Base-by-base conservation (phyloP, 192 early-diverging fungal genomes). In the Cladochytrium replicatum region DNA sequence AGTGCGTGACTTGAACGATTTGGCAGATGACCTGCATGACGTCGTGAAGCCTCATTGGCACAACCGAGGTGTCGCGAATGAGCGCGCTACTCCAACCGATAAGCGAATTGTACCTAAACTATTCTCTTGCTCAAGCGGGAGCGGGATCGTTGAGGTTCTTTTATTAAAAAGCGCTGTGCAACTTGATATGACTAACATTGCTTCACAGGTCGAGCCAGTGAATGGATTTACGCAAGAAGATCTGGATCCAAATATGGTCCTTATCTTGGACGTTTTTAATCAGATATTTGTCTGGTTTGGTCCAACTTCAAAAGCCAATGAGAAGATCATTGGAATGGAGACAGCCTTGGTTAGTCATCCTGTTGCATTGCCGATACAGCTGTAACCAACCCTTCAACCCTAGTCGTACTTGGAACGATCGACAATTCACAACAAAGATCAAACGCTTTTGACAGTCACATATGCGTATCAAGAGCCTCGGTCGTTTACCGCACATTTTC, bases 251-350 rank as follows among this genome's bases (percentile, higher is more conserved):
- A 48, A 64, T 13, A 37, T 44, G 11, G 66, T 66, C 28, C 32
- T 54, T 28, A 38, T 66, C 11, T 34, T 68, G 22, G 52, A 50
- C 32, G 32, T 29, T 19, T 34, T 17, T 4, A 21, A 19, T 3
- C 13, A 24, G n/a, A 49, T 68, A 4, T 68, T 23, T 48, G 51
- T 68, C n/a, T 55, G 66, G 60, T 52, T 68, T 15, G 60, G 66
- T 24, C 19, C 24, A 3, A 19, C 28, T 2, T 13, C 29, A 7
- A 60, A 55, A 28, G 7, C 55, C 2, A 7, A 27, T 19, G 61
- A 66, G 31, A 54, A 61, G 40, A 41, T 46, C 8, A 39, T 66
- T 6, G 61, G 49, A 6, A 47, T 66, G 47, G 15, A 52, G 1
- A 29, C 43, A 1, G 13, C 15, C 11, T 0, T 19, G 1, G 17